These are phyloP conservation scores for Mycena venus DNA, from an alignment of 768 basidiomycete species.

Conservation along the genomic window DNA sequence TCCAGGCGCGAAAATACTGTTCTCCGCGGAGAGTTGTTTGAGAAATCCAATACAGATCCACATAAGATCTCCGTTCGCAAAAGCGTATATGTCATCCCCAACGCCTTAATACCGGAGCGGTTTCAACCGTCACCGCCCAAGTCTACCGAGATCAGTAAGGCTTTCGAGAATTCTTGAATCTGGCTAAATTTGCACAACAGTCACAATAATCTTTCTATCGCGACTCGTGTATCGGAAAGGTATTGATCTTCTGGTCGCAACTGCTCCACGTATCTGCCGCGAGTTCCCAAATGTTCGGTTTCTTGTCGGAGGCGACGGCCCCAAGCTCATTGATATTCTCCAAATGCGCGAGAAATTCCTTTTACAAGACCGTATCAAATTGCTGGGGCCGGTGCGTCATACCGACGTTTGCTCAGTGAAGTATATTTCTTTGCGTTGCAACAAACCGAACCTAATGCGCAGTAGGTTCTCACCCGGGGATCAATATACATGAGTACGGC, in stretches of 20 bases:
- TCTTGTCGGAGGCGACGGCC: conserved; percentile 93
- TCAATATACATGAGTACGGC: conserved; percentile 96
- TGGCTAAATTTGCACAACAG: conserved; percentile 53
- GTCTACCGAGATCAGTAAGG: conserved; percentile 70
- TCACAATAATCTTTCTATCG: conserved; percentile 92
- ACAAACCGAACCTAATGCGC: background rate
- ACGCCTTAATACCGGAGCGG: conserved; percentile 87
- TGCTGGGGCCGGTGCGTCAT: conserved; percentile 86
- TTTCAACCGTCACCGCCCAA: conserved; percentile 75
- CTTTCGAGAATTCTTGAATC: background rate
- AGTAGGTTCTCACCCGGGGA: conserved; percentile 86
- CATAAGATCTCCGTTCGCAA: conserved; percentile 60
- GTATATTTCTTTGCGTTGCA: conserved; percentile 36
- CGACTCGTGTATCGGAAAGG: conserved; percentile 96
- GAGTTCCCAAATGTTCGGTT: conserved; percentile 91
- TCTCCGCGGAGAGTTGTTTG: conserved; percentile 84
- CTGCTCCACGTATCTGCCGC: conserved; percentile 90
- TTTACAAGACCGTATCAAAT: conserved; percentile 92
- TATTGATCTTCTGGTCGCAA: conserved; percentile 93
- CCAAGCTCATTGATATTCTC: conserved; percentile 93
- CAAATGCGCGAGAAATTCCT: conserved; percentile 95
- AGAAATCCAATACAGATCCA: conserved; percentile 59
- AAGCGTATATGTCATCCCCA: conserved; percentile 93
- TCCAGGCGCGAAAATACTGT: conserved; percentile 97
- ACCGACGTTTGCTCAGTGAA: conserved; percentile 84